Evolutionary conservation across 768 basidiomycete species (phyloP), one percentile per base, ranked within the genome.

Genomic region (Candolleomyces eurysporus): DNA sequence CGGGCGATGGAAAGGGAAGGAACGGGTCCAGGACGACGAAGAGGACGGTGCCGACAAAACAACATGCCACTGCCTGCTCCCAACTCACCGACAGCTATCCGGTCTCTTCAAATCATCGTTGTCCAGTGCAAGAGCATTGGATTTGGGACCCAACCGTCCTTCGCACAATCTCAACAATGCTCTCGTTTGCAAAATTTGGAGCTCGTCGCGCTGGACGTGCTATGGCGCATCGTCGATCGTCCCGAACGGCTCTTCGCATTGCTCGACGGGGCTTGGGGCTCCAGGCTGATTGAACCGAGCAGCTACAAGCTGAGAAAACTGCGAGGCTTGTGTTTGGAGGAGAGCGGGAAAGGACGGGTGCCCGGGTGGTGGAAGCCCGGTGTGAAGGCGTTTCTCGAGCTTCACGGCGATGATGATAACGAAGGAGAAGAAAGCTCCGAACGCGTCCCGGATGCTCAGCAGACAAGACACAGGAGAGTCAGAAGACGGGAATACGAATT

Each of bases 211-310:
- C 60, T 68, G 14, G 65, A 68, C 50, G 40, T 53, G 22, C 64
- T 70, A 13, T 70, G 69, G 69, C 56, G 64, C 40, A 61, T 59
- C 26, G 59, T 70, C 22, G 61, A 66, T 26, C 62, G 61, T 16
- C 63, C 67, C 1, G 64, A 67, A 8, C 61, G 59, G 13, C 48
- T 70, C 7, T 65, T 68, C 40, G 57, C 59, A 30, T 58, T 70
- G 6, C 22, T 70, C 10, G 64, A 57, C 40, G 55, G 55, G 22
- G 26, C 40, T 16, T 42, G 39, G 55, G 52, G 52, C 26, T 32
- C 52, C 14, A 53, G 39, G 22, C 21, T 36, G 2, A 5, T 50
- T 30, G 30, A 26, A 53, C 30, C 52, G 16, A 53, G 30, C 16
- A 17, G 16, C 32, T 17, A 39, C 3, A 21, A n/a, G 16, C 52